Evolutionary conservation across 768 basidiomycete species (phyloP), one percentile per base, ranked within the genome.

Genomic region (Auriscalpium vulgare): DNA sequence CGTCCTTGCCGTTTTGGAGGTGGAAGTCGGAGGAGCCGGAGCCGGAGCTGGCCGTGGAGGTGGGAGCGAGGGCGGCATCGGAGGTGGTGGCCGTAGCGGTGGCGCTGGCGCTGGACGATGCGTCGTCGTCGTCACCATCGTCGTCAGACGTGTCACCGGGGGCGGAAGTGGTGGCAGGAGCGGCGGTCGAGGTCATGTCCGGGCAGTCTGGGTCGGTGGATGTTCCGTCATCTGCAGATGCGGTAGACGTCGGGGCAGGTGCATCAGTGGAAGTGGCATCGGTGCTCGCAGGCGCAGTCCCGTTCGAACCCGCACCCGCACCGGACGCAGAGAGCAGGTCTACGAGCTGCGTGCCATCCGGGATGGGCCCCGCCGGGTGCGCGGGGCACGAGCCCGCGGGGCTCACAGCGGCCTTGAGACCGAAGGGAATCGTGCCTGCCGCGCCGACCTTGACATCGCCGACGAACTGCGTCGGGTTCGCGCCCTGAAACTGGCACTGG

Each of bases 401-500:
- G 58, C 61, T 71, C 36, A 81, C 51, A 1, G 72, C 65, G 6
- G 70, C 60, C 13, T 56, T 71, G 46, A 69, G 64, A 47, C 79
- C 79, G 51, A 82, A 76, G 8, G 82, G 81, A 56, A 81, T 77
- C 16, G 82, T 83, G 36, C 79, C 82, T 2, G 65, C 37, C 8
- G 59, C 66, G 19, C 82, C 82, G 37, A 75, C 71, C 9, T 67
- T 58, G 47, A 71, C 56, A 44, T 74, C 73, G 40, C 76, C 75
- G 50, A 75, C 75, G 60, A 83, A 83, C 1, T 67, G 72, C 10
- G 60, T 70, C 38, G 69, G 70, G 50, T 80, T 64, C 21, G 71
- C 73, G 53, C 79, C 75, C 59, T 72, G 67, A 67, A 76, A 82
- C 65, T 84, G 83, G 64, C 80, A 83, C 62, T 82, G 81, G 70